Evolutionary conservation across 2,329 filamentous ascomycete genomes (phyloP), one percentile per base, ranked within the genome.

Genomic region (Talaromyces verruculosus): DNA sequence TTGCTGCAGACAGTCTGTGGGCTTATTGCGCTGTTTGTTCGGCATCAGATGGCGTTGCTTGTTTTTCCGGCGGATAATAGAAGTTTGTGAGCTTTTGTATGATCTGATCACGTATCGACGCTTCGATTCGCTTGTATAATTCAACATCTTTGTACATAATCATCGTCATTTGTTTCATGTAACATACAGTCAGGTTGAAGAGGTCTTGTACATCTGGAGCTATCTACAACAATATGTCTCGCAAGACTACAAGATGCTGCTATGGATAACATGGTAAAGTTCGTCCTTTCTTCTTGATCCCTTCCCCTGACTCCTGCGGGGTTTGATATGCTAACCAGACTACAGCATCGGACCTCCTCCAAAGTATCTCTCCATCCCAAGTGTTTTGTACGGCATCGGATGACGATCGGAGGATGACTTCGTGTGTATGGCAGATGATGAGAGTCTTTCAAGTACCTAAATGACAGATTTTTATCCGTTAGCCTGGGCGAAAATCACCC

Each of bases 31-130:
- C 81, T 99, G 67, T 91, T 97, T 74, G 87, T 93, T 63, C 84
- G 95, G 71, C 95, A 99, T 81, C 88, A 87, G 68, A 85, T 97
- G 70, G 95, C 95, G 53, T 81, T 96, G 73, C 83, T 95, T 71
- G 87, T 99, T 71, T 99, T 99, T 83, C 90, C 90, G 76, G 88
- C 91, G 75, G 95, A 99, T 80, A 99, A 99, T 66, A 72, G 77
- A 53, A 74, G 74, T 49, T 58, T 67, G 37, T 61, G 53, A 43
- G 57, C 65, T 59, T 64, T 41, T 67, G 61, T 47, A 28, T 64
- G 45, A 67, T 39, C 33, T 55, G 13, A 11, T 17, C 15, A 15
- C 2, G n/a, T 57, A 8, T 57, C 5, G 10, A 37, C 47, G 2
- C 8, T n/a, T 57, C 30, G 33, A 37, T 22, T 22, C n/a, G 11